These are phyloP conservation scores for Cyclocybe aegerita DNA, from an alignment of 768 basidiomycete genomes.

Conservation along the genomic window DNA sequence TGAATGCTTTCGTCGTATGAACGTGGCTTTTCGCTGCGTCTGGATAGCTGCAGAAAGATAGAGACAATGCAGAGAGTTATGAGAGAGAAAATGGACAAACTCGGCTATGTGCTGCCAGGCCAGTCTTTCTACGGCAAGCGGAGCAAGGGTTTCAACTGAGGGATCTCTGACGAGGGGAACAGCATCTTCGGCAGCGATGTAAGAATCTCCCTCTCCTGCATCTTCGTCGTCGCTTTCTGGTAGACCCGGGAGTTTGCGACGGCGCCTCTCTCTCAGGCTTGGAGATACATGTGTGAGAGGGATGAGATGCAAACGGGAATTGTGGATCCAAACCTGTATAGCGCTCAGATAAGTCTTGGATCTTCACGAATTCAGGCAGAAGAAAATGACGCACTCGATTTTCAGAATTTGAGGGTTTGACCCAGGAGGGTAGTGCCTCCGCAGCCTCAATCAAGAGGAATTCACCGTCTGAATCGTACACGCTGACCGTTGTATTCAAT, in stretches of 20 bases:
- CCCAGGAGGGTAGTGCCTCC: slow-evolving; percentile 84
- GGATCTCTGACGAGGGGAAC: slow-evolving; percentile 59
- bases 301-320: slow-evolving; percentile 81
- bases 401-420: slow-evolving; percentile 85
- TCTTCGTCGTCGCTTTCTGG: slow-evolving; percentile 54
- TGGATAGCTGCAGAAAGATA: slow-evolving; percentile 60
- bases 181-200: slow-evolving; percentile 61
- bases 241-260: slow-evolving; percentile 41
- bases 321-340: slow-evolving; percentile 87
- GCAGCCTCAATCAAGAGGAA: slow-evolving; percentile 97
- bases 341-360: slow-evolving; percentile 25
- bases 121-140: slow-evolving; percentile 55
- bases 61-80: not conserved
- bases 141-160: slow-evolving; percentile 55
- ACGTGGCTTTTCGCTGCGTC: slow-evolving; percentile 59
- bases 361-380: slow-evolving; percentile 29
- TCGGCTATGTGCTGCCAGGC: slow-evolving; percentile 72
- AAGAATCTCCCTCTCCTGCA: slow-evolving; percentile 40
- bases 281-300: slow-evolving; percentile 76
- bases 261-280: slow-evolving; percentile 52
- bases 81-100: slow-evolving; percentile 34
- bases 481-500: slow-evolving; percentile 32
- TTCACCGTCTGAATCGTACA: slow-evolving; percentile 91
- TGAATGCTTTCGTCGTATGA: slow-evolving; percentile 75
- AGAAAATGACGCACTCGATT: slow-evolving; percentile 75